These are phyloP conservation scores for Casuarina glauca DNA, from an alignment of 306 rosid genomes.

Conservation along the genomic window DNA sequence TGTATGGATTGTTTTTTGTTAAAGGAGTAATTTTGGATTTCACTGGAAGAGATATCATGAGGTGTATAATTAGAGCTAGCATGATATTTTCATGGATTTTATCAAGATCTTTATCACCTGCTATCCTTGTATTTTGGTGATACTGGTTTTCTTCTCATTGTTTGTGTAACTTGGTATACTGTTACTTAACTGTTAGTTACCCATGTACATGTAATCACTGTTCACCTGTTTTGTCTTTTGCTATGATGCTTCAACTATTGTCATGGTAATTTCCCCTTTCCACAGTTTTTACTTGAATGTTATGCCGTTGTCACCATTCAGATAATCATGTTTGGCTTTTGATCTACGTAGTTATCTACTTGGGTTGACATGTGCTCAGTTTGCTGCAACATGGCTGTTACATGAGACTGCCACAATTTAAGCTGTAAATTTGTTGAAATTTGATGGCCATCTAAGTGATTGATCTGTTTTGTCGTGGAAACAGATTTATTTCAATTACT, in stretches of 20 bases:
- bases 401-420: neutral
- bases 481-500: neutral
- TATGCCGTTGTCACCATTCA: neutral
- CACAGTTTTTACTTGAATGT: neutral
- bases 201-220: neutral
- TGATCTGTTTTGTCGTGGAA: neutral
- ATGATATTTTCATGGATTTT: neutral
- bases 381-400: neutral
- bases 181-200: neutral
- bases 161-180: neutral
- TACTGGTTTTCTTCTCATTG: neutral
- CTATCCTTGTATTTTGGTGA: neutral
- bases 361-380: neutral
- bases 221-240: slow-evolving; percentile 2
- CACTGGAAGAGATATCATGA: neutral
- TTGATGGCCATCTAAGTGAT: neutral
- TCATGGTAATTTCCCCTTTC: neutral
- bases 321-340: neutral
- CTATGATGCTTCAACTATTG: neutral
- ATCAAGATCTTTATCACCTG: neutral
- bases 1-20: neutral
- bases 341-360: neutral
- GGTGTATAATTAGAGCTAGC: neutral
- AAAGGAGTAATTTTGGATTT: neutral
- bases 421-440: neutral